Base-by-base conservation (phyloP, 2,329 filamentous ascomycete species). In the Exophiala sideris region DNA sequence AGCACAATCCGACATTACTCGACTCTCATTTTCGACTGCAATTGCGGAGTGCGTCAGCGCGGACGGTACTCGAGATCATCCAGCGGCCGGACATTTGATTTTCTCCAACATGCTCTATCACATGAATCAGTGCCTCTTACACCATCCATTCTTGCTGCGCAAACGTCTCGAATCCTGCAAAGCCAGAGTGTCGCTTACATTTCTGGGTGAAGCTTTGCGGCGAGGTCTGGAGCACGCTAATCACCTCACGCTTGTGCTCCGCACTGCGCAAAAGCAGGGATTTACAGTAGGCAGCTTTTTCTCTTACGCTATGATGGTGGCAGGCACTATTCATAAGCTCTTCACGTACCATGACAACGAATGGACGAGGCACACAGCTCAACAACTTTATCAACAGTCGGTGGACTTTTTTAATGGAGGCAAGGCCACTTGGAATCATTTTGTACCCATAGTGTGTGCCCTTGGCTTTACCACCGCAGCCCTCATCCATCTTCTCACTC, bases 101-200 rank as follows among this genome's bases (percentile, higher is more conserved):
- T 70, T 69, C 33, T 64, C 69, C 7, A 66, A 66, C 21, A 63
- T 66, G 1, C 47, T 71, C 1, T 72, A 69, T 35, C 67, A 70
- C 41, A 59, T 69, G 10, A 68, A 65, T 34, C 68, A 71, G 34
- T 71, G 68, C 47, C 54, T 71, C 7, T 56, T 72, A 2, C 64
- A 71, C 54, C 70, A 72, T 46, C 69, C 68, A 0, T 70, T 71
- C 46, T 54, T 70, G 3, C 51, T 71, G 4, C 63, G 63, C 0
- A 56, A 66, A 33, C 61, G 67, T 12, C 56, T 69, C 2, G 62
- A 62, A 32, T 56, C 61, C 3, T 64, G 63, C 29, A 62, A 62
- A 1, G 57, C 59, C 5, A 69, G 66, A 40, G 59, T 62, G 2
- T 67, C 68, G 1, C 44, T 56, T 12, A 70, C 67, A 52, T 71